A percentile compares a stretch with the other conserved stretches of the same genome.
Conservation (phyloP, 768 basidiomycete species). For the Boletus eberwhitei region DNA sequence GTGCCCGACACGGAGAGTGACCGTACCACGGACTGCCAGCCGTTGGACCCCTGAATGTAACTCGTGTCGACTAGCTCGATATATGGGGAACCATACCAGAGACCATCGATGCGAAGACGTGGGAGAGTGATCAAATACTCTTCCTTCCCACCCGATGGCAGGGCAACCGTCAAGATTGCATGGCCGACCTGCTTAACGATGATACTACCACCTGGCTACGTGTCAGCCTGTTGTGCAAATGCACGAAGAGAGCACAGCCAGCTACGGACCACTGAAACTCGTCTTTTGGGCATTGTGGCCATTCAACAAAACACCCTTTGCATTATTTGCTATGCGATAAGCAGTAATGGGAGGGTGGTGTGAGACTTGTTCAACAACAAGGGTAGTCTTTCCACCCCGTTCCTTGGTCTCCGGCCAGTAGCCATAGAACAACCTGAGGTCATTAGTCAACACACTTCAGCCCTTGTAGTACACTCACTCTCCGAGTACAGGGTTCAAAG, state of each 20-base stretch:
- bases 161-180: slow-evolving; percentile 70
- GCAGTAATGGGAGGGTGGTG: slow-evolving; percentile 91
- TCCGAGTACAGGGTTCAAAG: slow-evolving; percentile 93
- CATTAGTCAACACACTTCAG: neutral
- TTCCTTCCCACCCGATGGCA: slow-evolving; percentile 55
- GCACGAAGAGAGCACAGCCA: neutral
- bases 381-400: slow-evolving; percentile 73
- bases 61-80: slow-evolving; percentile 85
- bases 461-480: slow-evolving; percentile 54
- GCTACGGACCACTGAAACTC: slow-evolving; percentile 67
- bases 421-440: slow-evolving; percentile 76
- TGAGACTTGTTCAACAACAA: slow-evolving; percentile 94
- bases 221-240: slow-evolving; percentile 1
- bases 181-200: slow-evolving; percentile 96
- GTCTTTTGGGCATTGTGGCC: slow-evolving; percentile 98
- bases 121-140: slow-evolving; percentile 91
- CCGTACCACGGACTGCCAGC: slow-evolving; percentile 52
- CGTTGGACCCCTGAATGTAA: slow-evolving; percentile 69
- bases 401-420: slow-evolving; percentile 70
- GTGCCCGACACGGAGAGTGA: neutral
- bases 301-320: slow-evolving; percentile 69
- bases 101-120: slow-evolving; percentile 86
- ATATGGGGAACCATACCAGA: slow-evolving; percentile 89
- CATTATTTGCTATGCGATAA: slow-evolving; percentile 80
- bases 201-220: slow-evolving; percentile 55